phyloP scores from a whole-genome alignment of 371 early-diverging fungal genomes.

The Choanephora cucurbitarum region DNA sequence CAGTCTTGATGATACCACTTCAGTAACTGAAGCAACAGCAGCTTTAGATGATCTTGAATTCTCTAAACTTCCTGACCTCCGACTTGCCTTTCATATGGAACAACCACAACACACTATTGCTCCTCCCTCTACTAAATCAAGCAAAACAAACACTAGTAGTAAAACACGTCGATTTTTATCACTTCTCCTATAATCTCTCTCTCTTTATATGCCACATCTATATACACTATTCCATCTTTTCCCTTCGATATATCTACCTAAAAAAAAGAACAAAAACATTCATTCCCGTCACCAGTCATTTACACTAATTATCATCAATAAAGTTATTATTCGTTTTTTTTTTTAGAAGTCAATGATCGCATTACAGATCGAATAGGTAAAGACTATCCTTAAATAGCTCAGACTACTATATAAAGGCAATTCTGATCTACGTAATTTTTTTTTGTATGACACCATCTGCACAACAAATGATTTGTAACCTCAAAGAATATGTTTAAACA shows the following conservation, averaged over 20 bases:
- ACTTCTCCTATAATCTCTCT: constrained; percentile 22
- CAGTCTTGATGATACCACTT: constrained; percentile 1
- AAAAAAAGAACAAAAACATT: not conserved
- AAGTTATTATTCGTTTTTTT: too few species aligned
- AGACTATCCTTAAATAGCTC: not conserved
- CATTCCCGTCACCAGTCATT: not conserved
- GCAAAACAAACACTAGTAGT: constrained; percentile 18
- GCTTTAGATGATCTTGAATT: constrained; percentile 28
- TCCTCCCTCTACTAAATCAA: constrained; percentile 19
- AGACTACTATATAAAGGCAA: not conserved
- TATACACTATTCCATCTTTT: constrained; percentile 1
- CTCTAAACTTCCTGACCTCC: constrained; percentile 24
- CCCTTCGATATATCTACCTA: not conserved
- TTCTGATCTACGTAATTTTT: too few species aligned
- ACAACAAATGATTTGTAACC: not conserved
- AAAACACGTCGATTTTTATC: constrained; percentile 38
- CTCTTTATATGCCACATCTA: constrained; percentile 15
- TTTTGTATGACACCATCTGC: too few species aligned
- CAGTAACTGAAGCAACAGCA: constrained; percentile 1
- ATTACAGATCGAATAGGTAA: too few species aligned
- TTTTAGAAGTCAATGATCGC: too few species aligned
- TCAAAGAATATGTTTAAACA: too few species aligned
- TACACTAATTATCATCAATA: too few species aligned
- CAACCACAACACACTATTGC: not conserved
- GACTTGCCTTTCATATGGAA: constrained; percentile 25